Percentiles rank a stretch among this genome's conserved stretches.
phyloP scores from a whole-genome alignment of 78 protist species.

The Anaeramoeba ignava region DNA sequence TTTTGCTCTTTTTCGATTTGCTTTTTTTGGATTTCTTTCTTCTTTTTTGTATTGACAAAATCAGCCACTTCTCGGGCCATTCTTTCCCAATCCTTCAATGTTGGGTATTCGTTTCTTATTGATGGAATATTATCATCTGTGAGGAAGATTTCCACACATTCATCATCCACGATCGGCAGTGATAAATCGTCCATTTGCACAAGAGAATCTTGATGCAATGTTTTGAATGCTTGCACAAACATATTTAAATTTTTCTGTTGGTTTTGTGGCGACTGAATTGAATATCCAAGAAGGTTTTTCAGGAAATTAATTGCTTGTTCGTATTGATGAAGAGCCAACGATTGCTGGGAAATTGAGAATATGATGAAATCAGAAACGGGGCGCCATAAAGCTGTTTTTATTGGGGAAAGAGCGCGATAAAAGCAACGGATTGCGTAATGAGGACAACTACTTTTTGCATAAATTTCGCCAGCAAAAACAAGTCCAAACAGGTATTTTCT shows the following conservation, averaged over 20 bases:
- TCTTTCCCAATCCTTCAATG: no score
- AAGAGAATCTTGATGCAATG: background rate
- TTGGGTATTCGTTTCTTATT: no score
- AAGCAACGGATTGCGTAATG: background rate
- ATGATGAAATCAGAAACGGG: background rate
- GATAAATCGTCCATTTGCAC: background rate
- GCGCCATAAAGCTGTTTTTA: background rate
- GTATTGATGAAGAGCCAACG: background rate
- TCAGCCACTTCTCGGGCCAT: no score
- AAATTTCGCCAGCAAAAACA: background rate
- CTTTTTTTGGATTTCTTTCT: no score
- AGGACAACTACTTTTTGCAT: background rate
- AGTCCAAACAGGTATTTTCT: background rate
- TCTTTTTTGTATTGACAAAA: no score
- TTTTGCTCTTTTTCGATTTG: no score
- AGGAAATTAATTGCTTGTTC: background rate
- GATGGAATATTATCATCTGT: background rate
- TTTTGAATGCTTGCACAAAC: background rate
- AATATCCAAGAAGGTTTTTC: background rate
- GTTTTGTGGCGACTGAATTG: background rate
- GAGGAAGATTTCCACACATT: background rate
- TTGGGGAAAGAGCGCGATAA: background rate
- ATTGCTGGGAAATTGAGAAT: background rate
- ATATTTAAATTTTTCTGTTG: background rate
- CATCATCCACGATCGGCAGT: background rate